phyloP scores from a whole-genome alignment of 202 grass and related monocot genomes.

The Zoysia matrella region DNA sequence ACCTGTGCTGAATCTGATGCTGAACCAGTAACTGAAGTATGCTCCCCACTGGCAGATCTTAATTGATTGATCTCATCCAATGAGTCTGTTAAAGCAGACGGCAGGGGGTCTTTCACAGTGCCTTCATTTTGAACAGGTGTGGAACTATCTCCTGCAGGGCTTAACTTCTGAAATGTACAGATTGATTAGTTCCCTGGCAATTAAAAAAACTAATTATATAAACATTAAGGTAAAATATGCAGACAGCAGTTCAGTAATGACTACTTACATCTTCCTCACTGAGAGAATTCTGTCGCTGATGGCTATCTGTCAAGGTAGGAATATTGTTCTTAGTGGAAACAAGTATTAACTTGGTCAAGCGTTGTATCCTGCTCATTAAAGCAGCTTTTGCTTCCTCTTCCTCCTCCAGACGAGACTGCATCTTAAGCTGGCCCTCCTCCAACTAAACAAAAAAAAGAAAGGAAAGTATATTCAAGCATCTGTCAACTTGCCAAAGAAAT shows the following conservation, averaged over 20 bases:
- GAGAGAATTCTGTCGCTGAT: constrained; percentile 58
- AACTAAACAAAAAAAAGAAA: constrained; percentile 62
- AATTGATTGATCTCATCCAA: constrained; percentile 57
- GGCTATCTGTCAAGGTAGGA: constrained; percentile 68
- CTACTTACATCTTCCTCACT: constrained; percentile 75
- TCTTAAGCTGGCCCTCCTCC: constrained; percentile 98
- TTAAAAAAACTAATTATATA: constrained; percentile 11
- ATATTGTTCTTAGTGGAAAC: constrained; percentile 96
- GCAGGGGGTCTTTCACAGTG: constrained; percentile 50
- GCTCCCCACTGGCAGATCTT: constrained; percentile 63
- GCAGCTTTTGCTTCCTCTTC: constrained; percentile 99
- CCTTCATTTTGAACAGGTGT: constrained; percentile 61
- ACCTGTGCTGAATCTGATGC: constrained; percentile 59
- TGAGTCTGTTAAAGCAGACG: constrained; percentile 42
- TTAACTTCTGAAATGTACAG: constrained; percentile 69
- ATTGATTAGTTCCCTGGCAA: constrained; percentile 17
- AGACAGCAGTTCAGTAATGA: constrained; percentile 15
- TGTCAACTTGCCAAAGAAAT: constrained; percentile 20
- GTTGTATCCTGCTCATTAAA: constrained; percentile 98
- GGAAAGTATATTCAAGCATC: constrained; percentile 40
- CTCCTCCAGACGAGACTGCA: constrained; percentile 97
- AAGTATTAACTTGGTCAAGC: constrained; percentile 36
- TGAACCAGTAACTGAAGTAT: constrained; percentile 65
- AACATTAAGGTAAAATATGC: constrained; percentile 30
- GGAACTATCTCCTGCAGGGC: constrained; percentile 64